A percentile compares a stretch with the other conserved stretches of the same genome.
These are phyloP conservation scores for Candida gigantensis DNA, from an alignment of 1,139 yeast genomes.

Conservation along the genomic window DNA sequence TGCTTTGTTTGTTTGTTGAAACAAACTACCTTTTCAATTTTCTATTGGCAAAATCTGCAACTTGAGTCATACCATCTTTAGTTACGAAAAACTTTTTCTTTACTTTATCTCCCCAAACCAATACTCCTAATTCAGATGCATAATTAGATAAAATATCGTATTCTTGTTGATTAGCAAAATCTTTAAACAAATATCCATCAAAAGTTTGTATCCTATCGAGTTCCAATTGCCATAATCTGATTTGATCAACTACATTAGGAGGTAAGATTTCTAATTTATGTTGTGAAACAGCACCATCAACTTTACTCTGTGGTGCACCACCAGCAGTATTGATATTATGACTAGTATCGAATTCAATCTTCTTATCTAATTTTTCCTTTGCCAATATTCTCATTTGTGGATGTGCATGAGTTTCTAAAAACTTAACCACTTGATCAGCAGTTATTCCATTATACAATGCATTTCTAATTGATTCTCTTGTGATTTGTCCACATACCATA, in stretches of 20 bases:
- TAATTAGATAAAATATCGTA: constrained; percentile 71
- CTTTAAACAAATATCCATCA: constrained; percentile 86
- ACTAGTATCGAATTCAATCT: constrained; percentile 63
- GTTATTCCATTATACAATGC: constrained; percentile 90
- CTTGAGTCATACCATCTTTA: constrained; percentile 83
- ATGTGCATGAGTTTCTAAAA: constrained; percentile 90
- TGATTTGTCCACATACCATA: constrained; percentile 90
- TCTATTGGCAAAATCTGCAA: constrained; percentile 82
- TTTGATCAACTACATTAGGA: constrained; percentile 95
- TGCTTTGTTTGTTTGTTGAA: background rate
- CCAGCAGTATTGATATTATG: constrained; percentile 55
- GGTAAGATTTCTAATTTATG: constrained; percentile 71
- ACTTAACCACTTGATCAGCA: constrained; percentile 90
- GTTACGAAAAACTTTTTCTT: constrained; percentile 78
- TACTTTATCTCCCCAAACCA: constrained; percentile 78
- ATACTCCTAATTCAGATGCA: constrained; percentile 88
- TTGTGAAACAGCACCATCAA: constrained; percentile 31
- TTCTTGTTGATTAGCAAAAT: constrained; percentile 76
- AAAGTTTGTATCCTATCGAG: constrained; percentile 87
- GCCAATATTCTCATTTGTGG: constrained; percentile 82
- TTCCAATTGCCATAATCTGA: constrained; percentile 93
- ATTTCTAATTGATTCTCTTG: constrained; percentile 85
- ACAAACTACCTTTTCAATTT: constrained; percentile 26
- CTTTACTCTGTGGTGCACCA: constrained; percentile 34
- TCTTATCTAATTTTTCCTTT: constrained; percentile 65